phyloP scores from a whole-genome alignment of 129 eudicot genomes.

The Centrapalus pauciflorus region DNA sequence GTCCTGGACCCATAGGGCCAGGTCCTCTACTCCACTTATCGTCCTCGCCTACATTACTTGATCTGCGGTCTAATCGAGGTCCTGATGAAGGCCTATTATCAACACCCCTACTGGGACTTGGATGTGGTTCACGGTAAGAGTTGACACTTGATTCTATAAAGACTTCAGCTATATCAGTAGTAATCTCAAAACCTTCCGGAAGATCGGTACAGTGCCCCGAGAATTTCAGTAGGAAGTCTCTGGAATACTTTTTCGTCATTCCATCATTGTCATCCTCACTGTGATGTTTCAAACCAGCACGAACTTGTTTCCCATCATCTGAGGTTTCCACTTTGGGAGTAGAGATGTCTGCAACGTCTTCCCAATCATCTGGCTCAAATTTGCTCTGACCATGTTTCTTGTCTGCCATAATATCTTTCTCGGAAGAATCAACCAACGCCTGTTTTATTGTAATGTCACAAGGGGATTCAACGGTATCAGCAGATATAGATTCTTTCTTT shows the following conservation, averaged over 20 bases:
- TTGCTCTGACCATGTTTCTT: constrained; percentile 35
- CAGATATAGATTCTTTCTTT: constrained; percentile 46
- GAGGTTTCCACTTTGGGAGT: constrained; percentile 56
- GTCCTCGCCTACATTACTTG: constrained; percentile 46
- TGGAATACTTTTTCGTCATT: constrained; percentile 60
- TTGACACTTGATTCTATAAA: constrained; percentile 27
- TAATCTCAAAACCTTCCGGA: constrained; percentile 56
- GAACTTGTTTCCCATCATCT: constrained; percentile 26
- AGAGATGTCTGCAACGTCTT: constrained; percentile 84
- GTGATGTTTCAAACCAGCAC: constrained; percentile 19
- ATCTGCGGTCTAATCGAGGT: constrained; percentile 54
- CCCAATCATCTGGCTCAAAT: constrained; percentile 94
- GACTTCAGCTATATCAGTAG: constrained; percentile 39
- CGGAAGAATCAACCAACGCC: constrained; percentile 23
- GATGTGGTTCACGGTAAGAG: constrained; percentile 43
- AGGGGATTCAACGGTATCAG: constrained; percentile 31
- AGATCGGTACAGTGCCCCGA: constrained; percentile 56
- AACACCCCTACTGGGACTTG: constrained; percentile 59
- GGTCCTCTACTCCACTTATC: constrained; percentile 64
- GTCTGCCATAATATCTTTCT: constrained; percentile 24
- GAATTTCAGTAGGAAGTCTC: constrained; percentile 91
- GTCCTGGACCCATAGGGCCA: constrained; percentile 42
- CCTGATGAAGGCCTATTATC: constrained; percentile 42
- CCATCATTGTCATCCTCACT: constrained; percentile 51
- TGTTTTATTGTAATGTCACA: constrained; percentile 22